phyloP scores from a whole-genome alignment of 257 asterid species.

The Forsythia suspensa region DNA sequence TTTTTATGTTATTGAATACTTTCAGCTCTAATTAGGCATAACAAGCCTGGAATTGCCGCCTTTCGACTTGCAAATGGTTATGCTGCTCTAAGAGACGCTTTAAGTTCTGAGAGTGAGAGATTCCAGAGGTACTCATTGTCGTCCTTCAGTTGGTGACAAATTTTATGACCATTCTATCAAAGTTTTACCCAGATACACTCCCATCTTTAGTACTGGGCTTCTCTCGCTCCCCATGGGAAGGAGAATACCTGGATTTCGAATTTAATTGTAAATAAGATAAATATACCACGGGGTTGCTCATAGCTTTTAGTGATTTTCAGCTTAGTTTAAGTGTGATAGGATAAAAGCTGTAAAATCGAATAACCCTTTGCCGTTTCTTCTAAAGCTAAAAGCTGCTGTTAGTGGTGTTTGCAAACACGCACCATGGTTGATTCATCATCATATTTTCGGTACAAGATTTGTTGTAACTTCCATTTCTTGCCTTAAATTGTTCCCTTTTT shows the following conservation, averaged over 20 bases:
- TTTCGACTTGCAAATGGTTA: constrained; percentile 89
- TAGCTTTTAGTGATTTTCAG: not conserved
- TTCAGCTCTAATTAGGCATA: constrained; percentile 85
- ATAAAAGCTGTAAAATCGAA: not conserved
- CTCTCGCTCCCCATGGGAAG: not conserved
- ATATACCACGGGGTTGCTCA: not conserved
- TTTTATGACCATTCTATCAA: not conserved
- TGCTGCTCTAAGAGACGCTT: constrained; percentile 70
- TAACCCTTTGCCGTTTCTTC: not conserved
- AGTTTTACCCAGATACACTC: too few species aligned
- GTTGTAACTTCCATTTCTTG: not conserved
- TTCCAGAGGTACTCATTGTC: constrained; percentile 58
- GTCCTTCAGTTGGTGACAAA: not conserved
- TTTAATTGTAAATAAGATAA: not conserved
- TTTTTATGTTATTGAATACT: not conserved
- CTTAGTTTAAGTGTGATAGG: not conserved
- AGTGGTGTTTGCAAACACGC: not conserved
- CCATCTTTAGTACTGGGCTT: not conserved
- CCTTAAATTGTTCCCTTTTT: not conserved
- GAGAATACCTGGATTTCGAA: not conserved
- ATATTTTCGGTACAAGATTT: not conserved
- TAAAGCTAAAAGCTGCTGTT: not conserved
- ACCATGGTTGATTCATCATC: not conserved
- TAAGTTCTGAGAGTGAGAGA: constrained; percentile 63
- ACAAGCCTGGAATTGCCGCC: constrained; percentile 70